Percentiles rank a stretch among this genome's conserved stretches.
These are phyloP conservation scores for Leptosphaerulina australis DNA, from an alignment of 2,329 filamentous ascomycete genomes.

Conservation along the genomic window DNA sequence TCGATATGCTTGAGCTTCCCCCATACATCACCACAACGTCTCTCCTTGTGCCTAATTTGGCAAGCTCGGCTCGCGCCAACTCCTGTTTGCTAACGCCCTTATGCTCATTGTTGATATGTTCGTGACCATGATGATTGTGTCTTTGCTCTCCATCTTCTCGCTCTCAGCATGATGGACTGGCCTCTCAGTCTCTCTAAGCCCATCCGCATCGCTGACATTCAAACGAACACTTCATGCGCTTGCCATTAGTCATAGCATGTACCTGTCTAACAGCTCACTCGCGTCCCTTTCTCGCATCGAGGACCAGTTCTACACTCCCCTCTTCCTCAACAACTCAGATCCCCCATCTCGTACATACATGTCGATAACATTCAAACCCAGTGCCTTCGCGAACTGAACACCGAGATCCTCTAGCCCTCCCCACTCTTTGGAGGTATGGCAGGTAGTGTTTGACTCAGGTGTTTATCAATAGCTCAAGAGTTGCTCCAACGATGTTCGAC, in stretches of 20 bases:
- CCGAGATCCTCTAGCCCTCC: slow-evolving; percentile 79
- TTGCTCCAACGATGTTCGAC: not conserved
- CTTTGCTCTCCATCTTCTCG: slow-evolving; percentile 63
- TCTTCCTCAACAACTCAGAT: slow-evolving; percentile 54
- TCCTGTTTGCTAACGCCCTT: slow-evolving; percentile 16
- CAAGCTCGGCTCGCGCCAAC: too few species aligned
- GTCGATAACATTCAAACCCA: slow-evolving; percentile 78
- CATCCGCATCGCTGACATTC: slow-evolving; percentile 61
- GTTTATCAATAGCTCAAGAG: not conserved
- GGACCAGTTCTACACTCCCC: slow-evolving; percentile 58
- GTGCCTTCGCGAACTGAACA: slow-evolving; percentile 83
- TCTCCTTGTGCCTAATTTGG: too few species aligned
- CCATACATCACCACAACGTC: too few species aligned
- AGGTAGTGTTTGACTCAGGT: not conserved
- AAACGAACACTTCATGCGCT: slow-evolving; percentile 61
- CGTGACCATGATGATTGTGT: slow-evolving; percentile 59
- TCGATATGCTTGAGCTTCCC: too few species aligned
- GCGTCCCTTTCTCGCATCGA: slow-evolving; percentile 59
- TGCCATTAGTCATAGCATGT: slow-evolving; percentile 55
- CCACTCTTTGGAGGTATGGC: slow-evolving; percentile 49
- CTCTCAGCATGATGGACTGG: slow-evolving; percentile 58
- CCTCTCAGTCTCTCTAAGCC: slow-evolving; percentile 59
- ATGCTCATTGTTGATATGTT: slow-evolving; percentile 51
- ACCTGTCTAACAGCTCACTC: slow-evolving; percentile 57
- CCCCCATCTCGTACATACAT: slow-evolving; percentile 79